These are phyloP conservation scores for Phytophthora tubulina DNA, from an alignment of 352 stramenopile genomes.

Conservation along the genomic window DNA sequence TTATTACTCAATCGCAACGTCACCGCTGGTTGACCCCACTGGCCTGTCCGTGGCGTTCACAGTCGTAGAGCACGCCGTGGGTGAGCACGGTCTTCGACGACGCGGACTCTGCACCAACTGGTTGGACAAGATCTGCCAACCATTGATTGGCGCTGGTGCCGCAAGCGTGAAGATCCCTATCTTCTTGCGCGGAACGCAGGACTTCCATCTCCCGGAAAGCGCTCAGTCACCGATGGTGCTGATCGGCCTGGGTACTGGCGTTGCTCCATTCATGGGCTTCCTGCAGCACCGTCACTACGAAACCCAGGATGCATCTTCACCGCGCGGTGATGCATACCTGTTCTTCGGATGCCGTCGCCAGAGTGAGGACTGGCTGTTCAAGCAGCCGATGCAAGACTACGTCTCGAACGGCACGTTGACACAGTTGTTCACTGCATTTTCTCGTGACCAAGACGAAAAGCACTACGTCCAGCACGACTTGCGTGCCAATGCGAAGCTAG, in stretches of 20 bases:
- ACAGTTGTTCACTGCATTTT: constrained; percentile 92
- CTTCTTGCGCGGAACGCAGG: constrained; percentile 91
- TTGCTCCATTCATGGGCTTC: constrained; percentile 97
- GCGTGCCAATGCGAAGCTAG: constrained; percentile 54
- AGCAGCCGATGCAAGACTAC: constrained; percentile 86
- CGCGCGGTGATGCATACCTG: constrained; percentile 73
- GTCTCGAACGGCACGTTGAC: constrained; percentile 75
- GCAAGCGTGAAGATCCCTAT: constrained; percentile 69
- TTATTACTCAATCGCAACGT: constrained; percentile 97
- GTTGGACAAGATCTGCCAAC: constrained; percentile 59
- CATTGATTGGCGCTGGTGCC: constrained; percentile 39
- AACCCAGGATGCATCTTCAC: constrained; percentile 23
- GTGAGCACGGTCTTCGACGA: constrained; percentile 45
- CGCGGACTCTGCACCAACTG: constrained; percentile 76
- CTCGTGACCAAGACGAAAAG: constrained; percentile 91
- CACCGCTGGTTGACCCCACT: constrained; percentile 79
- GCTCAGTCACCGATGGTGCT: constrained; percentile 92
- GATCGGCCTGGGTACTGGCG: constrained; percentile 96
- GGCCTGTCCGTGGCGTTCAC: constrained; percentile 92
- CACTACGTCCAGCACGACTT: constrained; percentile 95
- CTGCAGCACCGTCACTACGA: constrained; percentile 87
- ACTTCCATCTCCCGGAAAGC: constrained; percentile 91
- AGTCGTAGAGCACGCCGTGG: constrained; percentile 89
- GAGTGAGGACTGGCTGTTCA: constrained; percentile 94
- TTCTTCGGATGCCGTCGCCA: constrained; percentile 95